phyloP scores from a whole-genome alignment of 805 yeast species.

The Candida coleopterorum region DNA sequence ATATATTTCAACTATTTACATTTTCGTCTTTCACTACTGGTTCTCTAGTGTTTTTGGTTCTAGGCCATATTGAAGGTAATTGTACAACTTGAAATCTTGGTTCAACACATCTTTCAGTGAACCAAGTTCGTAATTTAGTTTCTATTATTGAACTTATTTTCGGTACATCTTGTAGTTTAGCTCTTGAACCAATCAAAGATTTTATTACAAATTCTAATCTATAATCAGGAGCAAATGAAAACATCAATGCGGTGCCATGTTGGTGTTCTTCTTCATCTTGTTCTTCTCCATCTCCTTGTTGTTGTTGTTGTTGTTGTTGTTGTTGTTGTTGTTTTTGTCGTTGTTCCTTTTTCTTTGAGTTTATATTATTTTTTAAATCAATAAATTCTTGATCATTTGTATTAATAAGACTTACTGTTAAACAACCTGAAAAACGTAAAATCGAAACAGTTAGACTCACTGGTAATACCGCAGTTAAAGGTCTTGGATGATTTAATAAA shows the following conservation, averaged over 20 bases:
- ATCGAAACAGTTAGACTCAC: constrained; percentile 80
- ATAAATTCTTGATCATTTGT: constrained; percentile 34
- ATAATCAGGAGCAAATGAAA: constrained; percentile 90
- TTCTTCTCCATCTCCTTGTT: no score
- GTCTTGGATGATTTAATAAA: constrained; percentile 75
- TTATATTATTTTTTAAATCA: constrained; percentile 7
- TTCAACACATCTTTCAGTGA: constrained; percentile 86
- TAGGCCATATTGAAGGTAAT: constrained; percentile 86
- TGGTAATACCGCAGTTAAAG: constrained; percentile 83
- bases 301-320: no score
- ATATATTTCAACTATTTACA: constrained; percentile 1
- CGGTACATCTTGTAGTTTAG: constrained; percentile 90
- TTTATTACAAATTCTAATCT: constrained; percentile 83
- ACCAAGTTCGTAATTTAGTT: constrained; percentile 78
- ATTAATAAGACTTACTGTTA: constrained; percentile 67
- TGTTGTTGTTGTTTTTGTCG: no score
- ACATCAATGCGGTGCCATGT: constrained; percentile 68
- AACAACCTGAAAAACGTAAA: constrained; percentile 85
- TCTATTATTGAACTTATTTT: constrained; percentile 84
- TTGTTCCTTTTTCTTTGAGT: constrained; percentile 1
- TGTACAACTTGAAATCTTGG: constrained; percentile 86
- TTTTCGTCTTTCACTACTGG: constrained; percentile 11
- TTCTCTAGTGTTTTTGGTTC: constrained; percentile 35
- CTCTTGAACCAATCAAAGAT: constrained; percentile 87
- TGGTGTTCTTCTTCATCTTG: constrained; percentile 10